Percentiles rank a stretch among this genome's conserved stretches.
These are phyloP conservation scores for Collybiopsis luxurians DNA, from an alignment of 768 basidiomycete genomes.

Conservation along the genomic window DNA sequence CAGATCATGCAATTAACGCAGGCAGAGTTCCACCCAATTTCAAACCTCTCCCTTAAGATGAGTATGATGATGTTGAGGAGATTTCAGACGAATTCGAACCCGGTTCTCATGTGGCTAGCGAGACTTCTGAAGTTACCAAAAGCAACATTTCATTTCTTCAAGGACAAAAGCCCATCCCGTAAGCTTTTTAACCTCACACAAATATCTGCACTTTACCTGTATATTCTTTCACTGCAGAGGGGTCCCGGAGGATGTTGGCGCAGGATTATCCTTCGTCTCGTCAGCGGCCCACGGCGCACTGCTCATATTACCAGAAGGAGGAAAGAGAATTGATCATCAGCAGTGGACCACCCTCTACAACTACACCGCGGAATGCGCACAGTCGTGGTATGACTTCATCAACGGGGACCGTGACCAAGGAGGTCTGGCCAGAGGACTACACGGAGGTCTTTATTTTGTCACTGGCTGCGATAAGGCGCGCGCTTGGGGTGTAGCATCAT, in stretches of 20 bases:
- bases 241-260: not conserved
- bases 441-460: not conserved
- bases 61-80: not conserved
- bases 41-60: conserved; percentile 6
- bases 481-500: not conserved
- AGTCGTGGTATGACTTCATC: not conserved
- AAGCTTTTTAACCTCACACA: too few relatives aligned
- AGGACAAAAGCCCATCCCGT: not conserved
- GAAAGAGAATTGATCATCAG: not conserved
- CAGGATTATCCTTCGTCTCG: too few relatives aligned
- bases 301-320: not conserved
- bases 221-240: not conserved
- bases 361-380: not conserved
- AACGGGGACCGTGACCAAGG: not conserved
- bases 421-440: not conserved
- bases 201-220: too few relatives aligned
- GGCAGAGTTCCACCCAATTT: conserved; percentile 24
- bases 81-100: not conserved
- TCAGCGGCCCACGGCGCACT: not conserved
- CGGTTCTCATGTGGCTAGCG: not conserved
- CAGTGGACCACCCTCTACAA: not conserved
- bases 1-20: conserved; percentile 15
- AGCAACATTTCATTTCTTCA: too few relatives aligned
- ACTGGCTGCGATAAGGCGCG: not conserved
- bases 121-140: not conserved